A percentile compares a stretch with the other conserved stretches of the same genome.
Evolutionary conservation across 75 land plant species (phyloP).

Genomic region (Ceratopteris richardii): DNA sequence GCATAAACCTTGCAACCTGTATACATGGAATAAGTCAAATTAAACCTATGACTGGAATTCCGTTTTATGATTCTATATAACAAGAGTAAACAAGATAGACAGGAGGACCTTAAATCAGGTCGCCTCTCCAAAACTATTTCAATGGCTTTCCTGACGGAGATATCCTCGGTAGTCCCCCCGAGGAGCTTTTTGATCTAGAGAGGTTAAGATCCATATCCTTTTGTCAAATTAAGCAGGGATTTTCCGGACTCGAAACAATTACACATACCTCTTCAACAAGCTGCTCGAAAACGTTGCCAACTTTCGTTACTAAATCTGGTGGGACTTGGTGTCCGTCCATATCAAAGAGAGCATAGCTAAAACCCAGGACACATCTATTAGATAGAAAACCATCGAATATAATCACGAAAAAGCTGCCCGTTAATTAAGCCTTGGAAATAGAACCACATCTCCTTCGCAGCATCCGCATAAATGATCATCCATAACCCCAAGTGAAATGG

Average conservation of each 20-base stretch:
- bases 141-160: conserved; percentile 30
- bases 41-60: too few relatives aligned
- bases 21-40: neutral
- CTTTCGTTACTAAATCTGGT: conserved; percentile 27
- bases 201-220: neutral
- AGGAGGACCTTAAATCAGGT: conserved; percentile 35
- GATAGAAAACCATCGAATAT: neutral
- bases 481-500: too few relatives aligned
- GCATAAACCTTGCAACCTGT: conserved; percentile 32
- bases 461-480: too few relatives aligned
- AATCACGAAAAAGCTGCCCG: too few relatives aligned
- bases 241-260: neutral
- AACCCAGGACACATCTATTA: too few relatives aligned
- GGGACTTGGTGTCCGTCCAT: conserved; percentile 42
- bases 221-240: too few relatives aligned
- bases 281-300: conserved; percentile 36
- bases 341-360: conserved; percentile 48
- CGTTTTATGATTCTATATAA: too few relatives aligned
- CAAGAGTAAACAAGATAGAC: too few relatives aligned
- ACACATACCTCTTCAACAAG: conserved; percentile 29
- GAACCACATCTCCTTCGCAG: too few relatives aligned
- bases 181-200: conserved; percentile 29
- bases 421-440: too few relatives aligned
- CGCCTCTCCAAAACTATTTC: conserved; percentile 28
- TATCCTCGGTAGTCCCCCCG: conserved; percentile 22